These are phyloP conservation scores for Hemisphaericaspora xylofermentans DNA, from an alignment of 1,139 yeast species.

Conservation along the genomic window DNA sequence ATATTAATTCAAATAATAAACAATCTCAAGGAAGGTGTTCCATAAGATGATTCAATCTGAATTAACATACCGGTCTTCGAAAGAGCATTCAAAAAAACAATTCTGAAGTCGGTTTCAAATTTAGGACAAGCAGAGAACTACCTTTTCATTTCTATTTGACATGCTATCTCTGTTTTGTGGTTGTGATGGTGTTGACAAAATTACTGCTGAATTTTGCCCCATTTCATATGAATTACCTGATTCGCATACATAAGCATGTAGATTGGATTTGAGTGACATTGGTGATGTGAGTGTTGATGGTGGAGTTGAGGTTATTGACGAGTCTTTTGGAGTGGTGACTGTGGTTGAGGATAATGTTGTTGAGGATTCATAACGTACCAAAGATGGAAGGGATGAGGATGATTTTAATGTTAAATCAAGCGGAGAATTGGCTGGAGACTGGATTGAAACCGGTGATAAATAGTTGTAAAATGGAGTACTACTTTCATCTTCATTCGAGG, in stretches of 20 bases:
- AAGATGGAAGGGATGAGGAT: conserved; percentile 9
- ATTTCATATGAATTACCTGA: conserved; percentile 30
- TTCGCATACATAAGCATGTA: conserved; percentile 7
- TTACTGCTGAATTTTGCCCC: conserved; percentile 56
- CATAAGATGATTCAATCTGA: not conserved
- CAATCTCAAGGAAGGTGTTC: not conserved
- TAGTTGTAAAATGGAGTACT: conserved; percentile 30
- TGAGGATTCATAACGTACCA: conserved; percentile 38
- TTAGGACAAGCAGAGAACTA: conserved; percentile 39
- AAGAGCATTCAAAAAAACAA: not conserved
- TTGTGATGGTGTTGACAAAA: conserved; percentile 28
- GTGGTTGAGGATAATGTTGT: conserved; percentile 32
- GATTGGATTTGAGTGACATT: not conserved
- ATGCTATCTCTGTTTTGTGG: not conserved
- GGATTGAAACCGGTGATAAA: conserved; percentile 46
- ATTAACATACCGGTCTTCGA: conserved; percentile 2
- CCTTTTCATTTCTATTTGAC: conserved; percentile 4
- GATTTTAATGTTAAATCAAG: conserved; percentile 37
- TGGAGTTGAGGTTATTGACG: conserved; percentile 9
- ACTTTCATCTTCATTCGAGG: not conserved
- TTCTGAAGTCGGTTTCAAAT: not conserved
- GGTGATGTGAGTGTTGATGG: not conserved
- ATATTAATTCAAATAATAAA: not conserved
- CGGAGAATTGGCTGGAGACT: conserved; percentile 43
- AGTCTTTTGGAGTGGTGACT: conserved; percentile 14